These are phyloP conservation scores for Limonium bicolor DNA, from an alignment of 148 eudicot genomes.

Conservation along the genomic window DNA sequence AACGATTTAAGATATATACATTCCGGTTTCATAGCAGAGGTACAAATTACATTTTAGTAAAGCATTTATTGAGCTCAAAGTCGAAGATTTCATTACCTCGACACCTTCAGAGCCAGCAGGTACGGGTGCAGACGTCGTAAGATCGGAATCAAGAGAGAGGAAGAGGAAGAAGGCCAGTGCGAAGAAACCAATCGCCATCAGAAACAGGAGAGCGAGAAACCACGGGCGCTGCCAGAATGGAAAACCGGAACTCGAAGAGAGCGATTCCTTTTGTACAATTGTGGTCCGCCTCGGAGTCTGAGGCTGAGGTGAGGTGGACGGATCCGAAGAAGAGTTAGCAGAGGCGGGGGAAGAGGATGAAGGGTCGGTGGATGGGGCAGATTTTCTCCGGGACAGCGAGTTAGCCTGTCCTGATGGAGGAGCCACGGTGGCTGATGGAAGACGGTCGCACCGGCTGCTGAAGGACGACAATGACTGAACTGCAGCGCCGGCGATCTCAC, in stretches of 20 bases:
- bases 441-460: slow-evolving; percentile 4
- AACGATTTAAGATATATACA: neutral
- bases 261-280: slow-evolving; percentile 30
- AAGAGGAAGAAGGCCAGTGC: slow-evolving; percentile 55
- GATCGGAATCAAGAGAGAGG: slow-evolving; percentile 49
- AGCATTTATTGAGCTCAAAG: neutral
- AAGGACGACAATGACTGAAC: neutral
- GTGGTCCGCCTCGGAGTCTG: slow-evolving; percentile 20
- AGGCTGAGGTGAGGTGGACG: neutral
- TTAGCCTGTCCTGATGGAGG: slow-evolving; percentile 28
- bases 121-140: slow-evolving; percentile 12
- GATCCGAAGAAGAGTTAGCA: slow-evolving; percentile 7
- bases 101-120: slow-evolving; percentile 24
- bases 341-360: slow-evolving; percentile 11
- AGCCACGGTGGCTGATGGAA: slow-evolving; percentile 56
- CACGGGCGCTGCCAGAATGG: slow-evolving; percentile 79
- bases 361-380: slow-evolving; percentile 12
- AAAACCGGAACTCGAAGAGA: slow-evolving; percentile 17
- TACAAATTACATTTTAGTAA: neutral
- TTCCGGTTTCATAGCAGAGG: neutral
- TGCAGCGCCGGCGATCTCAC: neutral
- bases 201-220: slow-evolving; percentile 41
- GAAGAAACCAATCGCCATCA: slow-evolving; percentile 61
- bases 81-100: slow-evolving; percentile 8
- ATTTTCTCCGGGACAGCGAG: slow-evolving; percentile 44